Percentiles rank a stretch among this genome's conserved stretches.
phyloP scores from a whole-genome alignment of 176 grass and related monocot species.

The Otatea glauca region DNA sequence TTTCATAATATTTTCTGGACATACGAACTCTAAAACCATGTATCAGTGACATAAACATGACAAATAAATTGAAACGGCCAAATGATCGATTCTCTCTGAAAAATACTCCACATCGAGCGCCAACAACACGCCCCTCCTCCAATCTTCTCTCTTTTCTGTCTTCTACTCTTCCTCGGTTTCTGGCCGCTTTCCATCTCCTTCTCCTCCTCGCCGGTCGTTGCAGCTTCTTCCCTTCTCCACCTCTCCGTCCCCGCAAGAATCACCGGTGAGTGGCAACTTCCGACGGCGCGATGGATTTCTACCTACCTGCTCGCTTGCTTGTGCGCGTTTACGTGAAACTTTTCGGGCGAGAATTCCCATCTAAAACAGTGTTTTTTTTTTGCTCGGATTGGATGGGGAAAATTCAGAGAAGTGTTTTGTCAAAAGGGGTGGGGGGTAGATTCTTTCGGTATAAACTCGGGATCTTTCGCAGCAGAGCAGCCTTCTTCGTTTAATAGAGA shows the following conservation, averaged over 20 bases:
- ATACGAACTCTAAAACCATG: no score
- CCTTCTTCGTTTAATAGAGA: constrained; percentile 11
- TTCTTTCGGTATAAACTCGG: neutral
- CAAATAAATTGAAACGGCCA: no score
- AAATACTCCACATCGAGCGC: no score
- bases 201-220: neutral
- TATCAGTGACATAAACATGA: no score
- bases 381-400: no score
- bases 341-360: neutral
- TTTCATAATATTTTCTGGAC: no score
- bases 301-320: neutral
- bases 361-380: no score
- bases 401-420: no score
- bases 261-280: neutral
- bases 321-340: neutral
- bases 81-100: no score
- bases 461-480: neutral
- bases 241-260: neutral
- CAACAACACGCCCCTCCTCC: no score
- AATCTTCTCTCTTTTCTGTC: no score
- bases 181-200: neutral
- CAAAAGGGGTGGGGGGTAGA: no score
- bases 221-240: neutral
- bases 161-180: neutral
- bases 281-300: neutral